phyloP scores from a whole-genome alignment of 2,329 filamentous ascomycete genomes.

The Hypoxylon sp. region DNA sequence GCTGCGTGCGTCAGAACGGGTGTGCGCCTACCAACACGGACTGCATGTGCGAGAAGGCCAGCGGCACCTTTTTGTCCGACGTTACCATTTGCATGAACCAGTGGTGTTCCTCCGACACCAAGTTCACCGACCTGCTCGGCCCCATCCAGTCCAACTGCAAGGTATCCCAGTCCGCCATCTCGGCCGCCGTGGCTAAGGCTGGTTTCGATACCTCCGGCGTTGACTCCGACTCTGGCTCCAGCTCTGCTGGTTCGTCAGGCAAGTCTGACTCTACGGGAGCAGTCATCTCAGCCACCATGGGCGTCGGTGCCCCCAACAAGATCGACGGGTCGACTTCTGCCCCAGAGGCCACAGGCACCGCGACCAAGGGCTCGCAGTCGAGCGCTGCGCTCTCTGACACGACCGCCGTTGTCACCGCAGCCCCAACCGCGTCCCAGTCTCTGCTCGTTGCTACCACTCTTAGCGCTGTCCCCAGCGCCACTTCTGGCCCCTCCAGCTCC shows the following conservation, averaged over 20 bases:
- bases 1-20: conserved; percentile 56
- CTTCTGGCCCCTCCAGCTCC: conserved; percentile 10
- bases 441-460: conserved; percentile 41
- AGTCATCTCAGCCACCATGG: conserved; percentile 23
- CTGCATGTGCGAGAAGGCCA: conserved; percentile 58
- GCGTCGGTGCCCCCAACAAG: conserved; percentile 33
- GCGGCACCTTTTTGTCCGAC: conserved; percentile 55
- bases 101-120: conserved; percentile 55
- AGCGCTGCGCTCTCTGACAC: conserved; percentile 34
- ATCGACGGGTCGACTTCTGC: conserved; percentile 18
- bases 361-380: conserved; percentile 20
- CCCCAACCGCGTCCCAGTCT: conserved; percentile 32
- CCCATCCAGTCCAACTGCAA: conserved; percentile 56
- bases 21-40: conserved; percentile 53
- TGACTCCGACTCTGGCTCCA: conserved; percentile 17
- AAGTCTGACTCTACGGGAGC: conserved; percentile 30
- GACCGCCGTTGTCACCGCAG: conserved; percentile 22
- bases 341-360: conserved; percentile 14
- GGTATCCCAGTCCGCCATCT: conserved; percentile 53
- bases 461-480: conserved; percentile 32
- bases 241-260: conserved; percentile 19
- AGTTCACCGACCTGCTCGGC: conserved; percentile 53
- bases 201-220: conserved; percentile 37
- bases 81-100: conserved; percentile 59
- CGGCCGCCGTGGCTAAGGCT: conserved; percentile 52